Percentiles rank a stretch among this genome's conserved stretches.
phyloP scores from a whole-genome alignment of 140 eudicot genomes.

The Anethum foeniculum region DNA sequence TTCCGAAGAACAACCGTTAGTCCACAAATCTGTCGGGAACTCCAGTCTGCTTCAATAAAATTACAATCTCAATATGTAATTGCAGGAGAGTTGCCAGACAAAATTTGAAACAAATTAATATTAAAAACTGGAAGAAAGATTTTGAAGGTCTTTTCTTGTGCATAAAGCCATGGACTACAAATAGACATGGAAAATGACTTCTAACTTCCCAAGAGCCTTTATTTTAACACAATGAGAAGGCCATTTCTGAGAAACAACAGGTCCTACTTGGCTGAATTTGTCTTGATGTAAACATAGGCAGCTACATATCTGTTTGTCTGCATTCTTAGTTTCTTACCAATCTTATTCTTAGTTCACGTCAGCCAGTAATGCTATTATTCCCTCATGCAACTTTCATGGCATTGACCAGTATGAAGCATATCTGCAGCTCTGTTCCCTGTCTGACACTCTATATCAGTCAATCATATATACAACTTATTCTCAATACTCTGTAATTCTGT shows the following conservation, averaged over 20 bases:
- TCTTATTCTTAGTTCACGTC: background rate
- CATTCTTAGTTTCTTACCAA: background rate
- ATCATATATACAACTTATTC: background rate
- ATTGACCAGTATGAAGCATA: background rate
- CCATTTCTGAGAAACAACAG: background rate
- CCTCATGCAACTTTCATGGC: background rate
- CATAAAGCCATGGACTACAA: background rate
- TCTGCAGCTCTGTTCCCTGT: slow-evolving; percentile 3
- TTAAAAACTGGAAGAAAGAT: background rate
- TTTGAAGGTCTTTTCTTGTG: slow-evolving; percentile 2
- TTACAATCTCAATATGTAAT: too few relatives aligned
- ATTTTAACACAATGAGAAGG: background rate
- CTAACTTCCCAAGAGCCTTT: background rate
- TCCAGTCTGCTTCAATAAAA: background rate
- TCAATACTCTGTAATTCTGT: background rate
- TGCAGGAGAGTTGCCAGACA: background rate
- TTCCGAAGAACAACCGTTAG: too few relatives aligned
- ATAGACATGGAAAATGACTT: background rate
- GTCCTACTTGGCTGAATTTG: background rate
- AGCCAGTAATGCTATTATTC: background rate
- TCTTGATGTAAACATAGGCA: background rate
- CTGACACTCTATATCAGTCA: background rate
- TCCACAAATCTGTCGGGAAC: background rate
- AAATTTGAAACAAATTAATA: background rate
- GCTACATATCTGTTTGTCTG: background rate